Conservation (phyloP, 345 rosid genomes). For the Citrus reticulata region DNA sequence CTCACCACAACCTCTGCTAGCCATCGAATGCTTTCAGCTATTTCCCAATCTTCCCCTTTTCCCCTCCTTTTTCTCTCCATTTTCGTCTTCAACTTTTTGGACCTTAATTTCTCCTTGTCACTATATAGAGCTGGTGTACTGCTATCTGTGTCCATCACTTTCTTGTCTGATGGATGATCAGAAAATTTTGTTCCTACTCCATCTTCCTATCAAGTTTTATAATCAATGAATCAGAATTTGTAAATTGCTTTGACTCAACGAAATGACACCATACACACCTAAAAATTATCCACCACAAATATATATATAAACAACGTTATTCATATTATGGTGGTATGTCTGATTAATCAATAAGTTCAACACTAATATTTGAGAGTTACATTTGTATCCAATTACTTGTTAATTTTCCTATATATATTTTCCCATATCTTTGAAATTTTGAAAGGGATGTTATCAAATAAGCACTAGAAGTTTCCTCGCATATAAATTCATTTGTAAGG, state of each 20-base stretch:
- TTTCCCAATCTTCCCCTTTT: constrained; percentile 53
- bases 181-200: constrained; percentile 40
- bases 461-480: no score
- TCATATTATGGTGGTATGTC: no score
- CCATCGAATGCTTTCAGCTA: constrained; percentile 80
- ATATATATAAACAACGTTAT: no score
- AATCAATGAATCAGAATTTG: neutral
- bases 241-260: neutral
- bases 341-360: no score
- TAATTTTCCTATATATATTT: no score
- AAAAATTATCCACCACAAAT: no score
- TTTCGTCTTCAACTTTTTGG: constrained; percentile 45
- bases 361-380: no score
- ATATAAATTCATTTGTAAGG: no score
- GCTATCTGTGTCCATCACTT: constrained; percentile 65
- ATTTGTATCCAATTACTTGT: no score
- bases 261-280: no score
- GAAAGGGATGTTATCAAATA: no score
- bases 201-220: constrained; percentile 49
- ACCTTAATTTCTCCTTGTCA: constrained; percentile 33
- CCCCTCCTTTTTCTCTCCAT: constrained; percentile 44
- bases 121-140: constrained; percentile 81
- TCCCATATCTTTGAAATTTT: no score
- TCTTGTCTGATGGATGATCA: constrained; percentile 50
- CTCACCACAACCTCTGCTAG: constrained; percentile 79